These are phyloP conservation scores for Pyrus betulifolia DNA, from an alignment of 306 rosid species.

Conservation along the genomic window DNA sequence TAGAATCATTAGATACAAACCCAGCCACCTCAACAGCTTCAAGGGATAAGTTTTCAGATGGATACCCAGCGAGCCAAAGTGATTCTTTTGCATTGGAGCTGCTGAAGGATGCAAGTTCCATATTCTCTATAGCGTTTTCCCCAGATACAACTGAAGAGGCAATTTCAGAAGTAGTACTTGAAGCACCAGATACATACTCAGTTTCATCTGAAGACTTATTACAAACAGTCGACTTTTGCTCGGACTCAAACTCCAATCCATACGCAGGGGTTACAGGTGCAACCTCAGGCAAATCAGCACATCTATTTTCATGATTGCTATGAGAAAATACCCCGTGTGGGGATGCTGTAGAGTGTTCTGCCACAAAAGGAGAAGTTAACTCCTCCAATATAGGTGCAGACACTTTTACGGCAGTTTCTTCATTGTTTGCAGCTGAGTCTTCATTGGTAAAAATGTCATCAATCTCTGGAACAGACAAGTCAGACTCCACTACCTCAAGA, in stretches of 20 bases:
- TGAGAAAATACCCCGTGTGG: conserved; percentile 10
- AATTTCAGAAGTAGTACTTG: conserved; percentile 7
- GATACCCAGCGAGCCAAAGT: conserved; percentile 21
- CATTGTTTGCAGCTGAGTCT: conserved; percentile 14
- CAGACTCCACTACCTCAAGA: conserved; percentile 18
- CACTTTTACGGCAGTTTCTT: conserved; percentile 21
- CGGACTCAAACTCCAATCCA: conserved; percentile 4
- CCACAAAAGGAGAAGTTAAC: conserved; percentile 14
- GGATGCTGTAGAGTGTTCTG: conserved; percentile 25
- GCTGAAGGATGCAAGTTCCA: conserved; percentile 10
- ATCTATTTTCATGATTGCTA: conserved; percentile 4
- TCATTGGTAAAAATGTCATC: conserved; percentile 19
- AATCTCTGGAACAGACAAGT: conserved; percentile 13
- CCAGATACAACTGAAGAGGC: conserved; percentile 14
- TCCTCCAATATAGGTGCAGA: conserved; percentile 14
- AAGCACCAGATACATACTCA: conserved; percentile 9
- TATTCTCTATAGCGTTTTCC: conserved; percentile 12
- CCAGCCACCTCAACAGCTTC: conserved; percentile 14
- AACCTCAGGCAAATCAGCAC: conserved; percentile 9
- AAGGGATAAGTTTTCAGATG: conserved; percentile 9
- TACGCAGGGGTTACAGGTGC: conserved; percentile 11
- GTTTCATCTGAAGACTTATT: background rate
- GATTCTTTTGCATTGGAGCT: conserved; percentile 11
- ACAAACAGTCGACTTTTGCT: background rate
- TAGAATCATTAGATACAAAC: conserved; percentile 20